Conservation (phyloP, 1,139 yeast species). For the Candida glucosophila region DNA sequence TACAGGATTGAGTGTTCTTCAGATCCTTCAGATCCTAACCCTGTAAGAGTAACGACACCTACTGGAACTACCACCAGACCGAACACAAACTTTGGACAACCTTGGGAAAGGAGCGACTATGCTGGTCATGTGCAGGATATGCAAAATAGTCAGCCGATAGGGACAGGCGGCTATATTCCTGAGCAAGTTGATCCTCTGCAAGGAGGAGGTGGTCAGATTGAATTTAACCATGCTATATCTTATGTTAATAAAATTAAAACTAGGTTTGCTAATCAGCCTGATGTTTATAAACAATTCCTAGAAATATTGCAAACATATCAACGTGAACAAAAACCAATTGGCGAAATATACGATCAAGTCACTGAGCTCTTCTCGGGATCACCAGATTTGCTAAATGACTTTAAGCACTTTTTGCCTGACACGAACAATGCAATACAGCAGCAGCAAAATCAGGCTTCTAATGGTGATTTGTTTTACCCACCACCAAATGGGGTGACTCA, state of each 20-base stretch:
- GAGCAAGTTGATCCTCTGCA: constrained; percentile 13
- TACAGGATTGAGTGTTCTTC: constrained; percentile 86
- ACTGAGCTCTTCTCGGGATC: constrained; percentile 84
- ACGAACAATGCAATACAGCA: constrained; percentile 30
- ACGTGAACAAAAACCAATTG: constrained; percentile 89
- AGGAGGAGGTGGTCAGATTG: constrained; percentile 71
- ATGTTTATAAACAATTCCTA: constrained; percentile 85
- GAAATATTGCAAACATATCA: constrained; percentile 95
- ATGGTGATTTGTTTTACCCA: constrained; percentile 15
- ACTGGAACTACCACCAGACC: constrained; percentile 77
- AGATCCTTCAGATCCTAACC: constrained; percentile 86
- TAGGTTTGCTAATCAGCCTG: constrained; percentile 90
- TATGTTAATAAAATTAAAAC: constrained; percentile 95
- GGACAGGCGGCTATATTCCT: constrained; percentile 5
- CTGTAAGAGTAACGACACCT: constrained; percentile 93
- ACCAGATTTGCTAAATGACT: constrained; percentile 89
- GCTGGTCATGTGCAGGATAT: constrained; percentile 3
- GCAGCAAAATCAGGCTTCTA: constrained; percentile 8
- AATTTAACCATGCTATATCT: constrained; percentile 92
- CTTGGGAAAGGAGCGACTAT: constrained; percentile 14
- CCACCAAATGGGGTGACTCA: constrained; percentile 32
- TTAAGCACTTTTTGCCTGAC: constrained; percentile 92
- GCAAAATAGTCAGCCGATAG: constrained; percentile 4
- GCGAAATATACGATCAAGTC: constrained; percentile 91
- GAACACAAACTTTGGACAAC: constrained; percentile 28